Evolutionary conservation across 1,284 basidiomycete genomes (phyloP).

Genomic region (Cryptococcus sp.): DNA sequence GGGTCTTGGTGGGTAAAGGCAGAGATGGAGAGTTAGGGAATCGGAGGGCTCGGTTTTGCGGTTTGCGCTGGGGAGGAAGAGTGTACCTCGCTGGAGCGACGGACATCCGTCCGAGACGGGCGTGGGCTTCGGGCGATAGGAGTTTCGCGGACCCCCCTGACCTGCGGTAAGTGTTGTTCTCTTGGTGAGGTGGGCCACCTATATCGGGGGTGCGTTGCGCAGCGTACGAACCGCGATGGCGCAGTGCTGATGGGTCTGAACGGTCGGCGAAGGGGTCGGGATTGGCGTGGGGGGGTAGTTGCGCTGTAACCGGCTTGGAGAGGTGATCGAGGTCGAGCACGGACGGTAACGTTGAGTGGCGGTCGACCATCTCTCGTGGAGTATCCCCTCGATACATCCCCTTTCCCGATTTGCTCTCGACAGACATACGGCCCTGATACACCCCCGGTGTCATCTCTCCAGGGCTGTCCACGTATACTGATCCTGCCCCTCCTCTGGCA

Average conservation of each 20-base stretch:
- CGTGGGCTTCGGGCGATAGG: slow-evolving; percentile 23
- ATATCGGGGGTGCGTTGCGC: not conserved
- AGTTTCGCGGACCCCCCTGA: slow-evolving; percentile 11
- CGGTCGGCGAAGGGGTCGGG: not conserved
- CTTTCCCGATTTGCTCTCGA: not conserved
- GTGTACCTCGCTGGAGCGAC: slow-evolving; percentile 34
- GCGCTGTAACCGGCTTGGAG: too few species aligned
- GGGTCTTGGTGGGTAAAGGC: not conserved
- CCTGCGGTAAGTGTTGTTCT: not conserved
- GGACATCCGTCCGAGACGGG: slow-evolving; percentile 35
- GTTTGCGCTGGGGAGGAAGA: slow-evolving; percentile 10
- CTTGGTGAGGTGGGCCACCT: not conserved
- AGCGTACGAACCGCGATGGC: not conserved
- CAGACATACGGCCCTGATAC: not conserved
- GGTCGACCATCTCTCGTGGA: not conserved
- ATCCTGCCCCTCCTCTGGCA: not conserved
- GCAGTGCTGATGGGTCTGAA: not conserved
- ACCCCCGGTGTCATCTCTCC: slow-evolving; percentile 9
- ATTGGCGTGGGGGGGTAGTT: not conserved
- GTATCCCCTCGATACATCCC: not conserved
- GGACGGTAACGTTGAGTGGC: slow-evolving; percentile 18
- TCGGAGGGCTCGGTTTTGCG: not conserved
- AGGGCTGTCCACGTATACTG: slow-evolving; percentile 12
- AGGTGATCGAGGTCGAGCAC: slow-evolving; percentile 19
- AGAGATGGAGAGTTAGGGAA: not conserved